phyloP scores from a whole-genome alignment of 257 asterid genomes.

The Leptodermis oblonga region DNA sequence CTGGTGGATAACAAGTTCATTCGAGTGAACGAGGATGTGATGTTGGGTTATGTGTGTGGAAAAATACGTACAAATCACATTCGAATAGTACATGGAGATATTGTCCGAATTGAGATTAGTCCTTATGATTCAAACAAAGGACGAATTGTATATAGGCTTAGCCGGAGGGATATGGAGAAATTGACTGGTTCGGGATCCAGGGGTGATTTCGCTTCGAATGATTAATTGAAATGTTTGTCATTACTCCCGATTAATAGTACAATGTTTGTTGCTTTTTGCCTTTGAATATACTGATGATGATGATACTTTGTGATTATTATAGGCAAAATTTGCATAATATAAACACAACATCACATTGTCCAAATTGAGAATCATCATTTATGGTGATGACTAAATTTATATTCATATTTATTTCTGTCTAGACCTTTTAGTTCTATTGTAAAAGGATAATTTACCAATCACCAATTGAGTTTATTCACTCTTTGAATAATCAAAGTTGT shows the following conservation, averaged over 20 bases:
- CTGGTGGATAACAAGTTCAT: slow-evolving; percentile 1
- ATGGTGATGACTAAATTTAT: no score
- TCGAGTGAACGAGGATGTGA: background rate
- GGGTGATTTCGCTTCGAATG: background rate
- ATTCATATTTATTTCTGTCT: no score
- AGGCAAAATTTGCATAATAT: no score
- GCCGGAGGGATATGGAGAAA: slow-evolving; percentile 2
- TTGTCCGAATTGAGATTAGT: background rate
- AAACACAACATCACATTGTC: no score
- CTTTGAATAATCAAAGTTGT: no score
- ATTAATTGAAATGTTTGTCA: no score
- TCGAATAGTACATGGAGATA: background rate
- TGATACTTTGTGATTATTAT: no score
- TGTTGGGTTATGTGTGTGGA: slow-evolving; percentile 7
- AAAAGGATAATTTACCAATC: no score
- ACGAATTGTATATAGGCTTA: slow-evolving; percentile 4
- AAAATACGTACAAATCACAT: slow-evolving; percentile 2
- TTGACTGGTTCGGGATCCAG: slow-evolving; percentile 1
- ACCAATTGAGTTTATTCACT: no score
- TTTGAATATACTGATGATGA: background rate
- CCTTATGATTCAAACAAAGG: slow-evolving; percentile 6
- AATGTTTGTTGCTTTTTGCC: background rate
- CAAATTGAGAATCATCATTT: no score
- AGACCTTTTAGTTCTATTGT: no score
- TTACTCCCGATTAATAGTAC: no score